Base-by-base conservation (phyloP, 768 basidiomycete genomes). In the Hydnomerulius pinastri region DNA sequence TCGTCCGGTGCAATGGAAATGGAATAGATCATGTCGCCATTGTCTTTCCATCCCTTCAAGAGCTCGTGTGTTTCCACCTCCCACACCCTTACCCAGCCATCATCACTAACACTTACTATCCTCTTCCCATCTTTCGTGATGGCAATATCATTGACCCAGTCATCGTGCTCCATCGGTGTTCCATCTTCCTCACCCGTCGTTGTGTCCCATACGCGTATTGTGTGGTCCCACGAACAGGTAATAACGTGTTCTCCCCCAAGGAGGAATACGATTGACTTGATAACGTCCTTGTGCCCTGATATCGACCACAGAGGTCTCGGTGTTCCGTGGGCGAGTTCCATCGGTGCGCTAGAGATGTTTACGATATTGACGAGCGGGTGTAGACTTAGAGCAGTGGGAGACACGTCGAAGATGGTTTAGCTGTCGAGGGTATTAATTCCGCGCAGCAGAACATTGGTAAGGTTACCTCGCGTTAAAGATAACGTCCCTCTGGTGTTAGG, bases 41-140 rank as follows among this genome's bases (percentile, higher is more conserved):
- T 9, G 9, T 23, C 21, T 41, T 12, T 23, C 21, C 23, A 6
- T 24, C n/a, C n/a, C n/a, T 23, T 15, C 5, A 27, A 11, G 11
- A 9, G 15, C 43, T 45, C 28, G 17, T 36, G 5, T 3, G 20
- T 46, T 24, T 25, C 44, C 7, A 21, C n/a, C 13, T 46, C 44
- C 32, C 32, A 46, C 32, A 46, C 23, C 28, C 20, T 7, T 8
- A 46, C 35, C n/a, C n/a, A 13, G 5, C 11, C 6, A 35, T 45
- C 35, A 1, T 20, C 11, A 2, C n/a, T 15, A 17, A 11, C 38
- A 2, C n/a, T 15, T 10, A 11, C 38, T 7, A 49, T 40, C 28
- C 17, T 10, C n/a, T 32, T 11, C n/a, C 42, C 41, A 44, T 50
- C 49, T 7, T 21, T 17, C 15, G 49, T 43, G 29, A 50, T 13